Evolutionary conservation across 2,329 filamentous ascomycete species (phyloP).

Genomic region (Dactylellina cionopaga): DNA sequence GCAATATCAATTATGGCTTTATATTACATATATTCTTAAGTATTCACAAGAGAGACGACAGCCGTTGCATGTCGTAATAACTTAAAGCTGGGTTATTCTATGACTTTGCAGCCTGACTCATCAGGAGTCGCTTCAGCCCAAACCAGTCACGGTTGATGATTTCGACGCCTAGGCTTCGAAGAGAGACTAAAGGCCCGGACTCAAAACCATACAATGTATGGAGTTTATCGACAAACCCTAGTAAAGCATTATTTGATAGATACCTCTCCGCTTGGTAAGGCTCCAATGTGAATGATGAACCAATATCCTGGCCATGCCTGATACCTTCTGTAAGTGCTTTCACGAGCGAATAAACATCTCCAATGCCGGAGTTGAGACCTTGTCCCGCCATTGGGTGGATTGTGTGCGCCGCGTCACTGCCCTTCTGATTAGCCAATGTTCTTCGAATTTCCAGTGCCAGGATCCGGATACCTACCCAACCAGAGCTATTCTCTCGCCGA

Average conservation of each 20-base stretch:
- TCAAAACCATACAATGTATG: slow-evolving; percentile 90
- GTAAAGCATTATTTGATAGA: slow-evolving; percentile 78
- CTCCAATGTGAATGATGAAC: slow-evolving; percentile 75
- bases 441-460: not conserved
- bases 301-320: slow-evolving; percentile 85
- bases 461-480: slow-evolving; percentile 72
- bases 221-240: slow-evolving; percentile 86
- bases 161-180: slow-evolving; percentile 64
- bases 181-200: slow-evolving; percentile 79
- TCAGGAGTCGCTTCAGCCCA: slow-evolving; percentile 83
- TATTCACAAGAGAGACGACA: slow-evolving; percentile 12
- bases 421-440: not conserved
- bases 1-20: slow-evolving; percentile 35
- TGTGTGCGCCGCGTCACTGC: slow-evolving; percentile 88
- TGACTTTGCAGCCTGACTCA: slow-evolving; percentile 71
- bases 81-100: not conserved
- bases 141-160: slow-evolving; percentile 63
- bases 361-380: slow-evolving; percentile 91
- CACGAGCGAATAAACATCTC: slow-evolving; percentile 82
- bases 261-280: slow-evolving; percentile 84
- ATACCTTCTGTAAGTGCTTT: slow-evolving; percentile 79
- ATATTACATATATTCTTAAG: slow-evolving; percentile 2
- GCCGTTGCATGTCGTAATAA: too few relatives aligned
- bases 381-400: slow-evolving; percentile 94
- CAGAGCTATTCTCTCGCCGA: slow-evolving; percentile 86